Conservation (phyloP, 768 basidiomycete genomes). For the Serendipita vermifera region DNA sequence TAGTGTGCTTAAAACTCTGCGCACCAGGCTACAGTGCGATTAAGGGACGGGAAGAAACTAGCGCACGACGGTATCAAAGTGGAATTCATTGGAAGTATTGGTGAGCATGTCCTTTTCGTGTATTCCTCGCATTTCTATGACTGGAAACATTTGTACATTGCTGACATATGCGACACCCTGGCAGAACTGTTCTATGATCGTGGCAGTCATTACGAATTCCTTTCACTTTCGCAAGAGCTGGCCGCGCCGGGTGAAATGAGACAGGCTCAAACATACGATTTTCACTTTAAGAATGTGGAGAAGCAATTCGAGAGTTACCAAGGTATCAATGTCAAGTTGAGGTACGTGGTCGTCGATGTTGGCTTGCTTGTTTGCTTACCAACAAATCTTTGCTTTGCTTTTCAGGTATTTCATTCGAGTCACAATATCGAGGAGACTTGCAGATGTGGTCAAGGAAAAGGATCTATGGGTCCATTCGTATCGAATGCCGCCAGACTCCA, state of each 20-base stretch:
- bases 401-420: conserved; percentile 84
- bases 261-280: conserved; percentile 90
- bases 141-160: no score
- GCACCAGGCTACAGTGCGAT: conserved; percentile 63
- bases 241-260: conserved; percentile 96
- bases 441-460: conserved; percentile 83
- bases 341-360: conserved; percentile 40
- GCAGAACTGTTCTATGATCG: conserved; percentile 90
- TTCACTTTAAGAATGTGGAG: conserved; percentile 98
- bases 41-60: conserved; percentile 89
- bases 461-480: conserved; percentile 98
- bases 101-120: conserved; percentile 30
- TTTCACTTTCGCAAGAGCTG: conserved; percentile 88
- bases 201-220: conserved; percentile 95
- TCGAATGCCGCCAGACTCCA: conserved; percentile 96
- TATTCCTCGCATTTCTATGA: background rate
- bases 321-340: conserved; percentile 94
- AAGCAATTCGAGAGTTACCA: conserved; percentile 98
- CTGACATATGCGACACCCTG: background rate
- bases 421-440: conserved; percentile 80
- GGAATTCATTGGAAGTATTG: conserved; percentile 93
- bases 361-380: background rate
- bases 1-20: background rate
- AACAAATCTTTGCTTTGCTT: background rate
- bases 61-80: conserved; percentile 95